Evolutionary conservation across 768 basidiomycete genomes (phyloP), one percentile per base, ranked within the genome.

Genomic region (Punctularia strigosozonata): DNA sequence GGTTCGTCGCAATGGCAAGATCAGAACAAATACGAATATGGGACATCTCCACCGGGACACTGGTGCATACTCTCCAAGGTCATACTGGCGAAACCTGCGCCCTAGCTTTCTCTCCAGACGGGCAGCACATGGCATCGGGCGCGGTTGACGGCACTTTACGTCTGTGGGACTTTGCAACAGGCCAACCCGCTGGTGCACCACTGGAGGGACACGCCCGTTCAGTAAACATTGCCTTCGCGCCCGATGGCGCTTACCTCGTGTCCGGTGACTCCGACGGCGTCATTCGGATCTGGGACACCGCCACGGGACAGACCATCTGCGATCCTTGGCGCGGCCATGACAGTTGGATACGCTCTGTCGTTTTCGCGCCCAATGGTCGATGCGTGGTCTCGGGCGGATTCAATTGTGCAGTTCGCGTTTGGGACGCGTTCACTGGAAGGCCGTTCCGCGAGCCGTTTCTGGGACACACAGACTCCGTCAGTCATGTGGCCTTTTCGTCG

Each of bases 401-500:
- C 8, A 19, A 34, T 19, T 10, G 20, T 8, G 20, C 33, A 10
- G 20, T 34, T 34, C 10, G 33, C 8, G 8, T 34, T 8, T 34
- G 33, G 33, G 33, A 34, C 20, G 19, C 33, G 7, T 19, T 10
- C 10, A 13, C 33, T 10, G 33, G 33, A 34, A 19, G 10, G 10
- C 10, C 33, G 20, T 10, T 34, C 10, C 10, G 12, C 10, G 13
- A 34, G 33, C 33, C 19, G 13, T 22, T 54, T n/a, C 21, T 36
- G 15, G 51, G 50, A 1, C 52, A 55, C 37, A 26, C 32, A n/a
- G 48, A 38, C 30, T 30, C 34, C 4, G 48, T 51, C 18, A 36
- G n/a, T 20, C 18, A 38, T 23, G 24, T 56, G 20, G 47, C 47
- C 0, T 45, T 51, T 36, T 46, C 52, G 10, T 45, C 45, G 13